Evolutionary conservation across 1,284 basidiomycete genomes (phyloP).

Genomic region (Papiliotrema flavescens): DNA sequence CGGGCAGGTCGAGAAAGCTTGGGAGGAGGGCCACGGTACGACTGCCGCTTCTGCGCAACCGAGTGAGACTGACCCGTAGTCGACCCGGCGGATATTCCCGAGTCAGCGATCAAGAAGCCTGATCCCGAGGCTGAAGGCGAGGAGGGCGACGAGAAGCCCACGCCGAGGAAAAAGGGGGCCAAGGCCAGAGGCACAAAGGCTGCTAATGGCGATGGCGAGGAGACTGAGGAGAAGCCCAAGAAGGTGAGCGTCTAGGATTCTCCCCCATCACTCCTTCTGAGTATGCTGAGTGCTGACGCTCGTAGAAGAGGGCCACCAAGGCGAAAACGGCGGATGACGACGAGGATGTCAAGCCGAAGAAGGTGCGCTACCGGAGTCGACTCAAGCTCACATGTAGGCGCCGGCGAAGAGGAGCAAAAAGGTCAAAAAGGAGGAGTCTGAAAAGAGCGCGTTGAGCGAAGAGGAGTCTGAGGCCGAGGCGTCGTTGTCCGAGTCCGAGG

Average conservation of each 20-base stretch:
- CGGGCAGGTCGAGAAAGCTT: constrained; percentile 59
- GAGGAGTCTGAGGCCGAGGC: background rate
- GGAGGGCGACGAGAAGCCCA: constrained; percentile 27
- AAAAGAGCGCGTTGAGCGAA: constrained; percentile 9
- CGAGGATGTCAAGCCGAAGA: constrained; percentile 9
- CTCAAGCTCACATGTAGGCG: background rate
- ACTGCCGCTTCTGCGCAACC: background rate
- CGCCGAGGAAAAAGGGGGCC: constrained; percentile 43
- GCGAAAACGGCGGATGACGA: background rate
- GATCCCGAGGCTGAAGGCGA: constrained; percentile 7
- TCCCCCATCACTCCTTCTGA: too few species aligned
- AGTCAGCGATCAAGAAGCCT: constrained; percentile 57
- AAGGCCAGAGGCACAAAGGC: background rate
- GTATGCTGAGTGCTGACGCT: background rate
- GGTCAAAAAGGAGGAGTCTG: constrained; percentile 17
- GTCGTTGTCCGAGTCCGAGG: constrained; percentile 6
- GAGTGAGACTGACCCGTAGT: constrained; percentile 47
- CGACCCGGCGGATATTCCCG: constrained; percentile 72
- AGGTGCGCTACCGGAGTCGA: background rate
- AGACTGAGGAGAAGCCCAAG: constrained; percentile 12
- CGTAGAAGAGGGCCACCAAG: background rate
- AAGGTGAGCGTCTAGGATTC: constrained; percentile 7
- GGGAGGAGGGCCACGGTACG: constrained; percentile 59
- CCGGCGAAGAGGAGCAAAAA: constrained; percentile 15
- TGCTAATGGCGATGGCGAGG: constrained; percentile 1